Evolutionary conservation across 1,284 basidiomycete species (phyloP), one percentile per base, ranked within the genome.

Genomic region (Ceratobasidium sp.): DNA sequence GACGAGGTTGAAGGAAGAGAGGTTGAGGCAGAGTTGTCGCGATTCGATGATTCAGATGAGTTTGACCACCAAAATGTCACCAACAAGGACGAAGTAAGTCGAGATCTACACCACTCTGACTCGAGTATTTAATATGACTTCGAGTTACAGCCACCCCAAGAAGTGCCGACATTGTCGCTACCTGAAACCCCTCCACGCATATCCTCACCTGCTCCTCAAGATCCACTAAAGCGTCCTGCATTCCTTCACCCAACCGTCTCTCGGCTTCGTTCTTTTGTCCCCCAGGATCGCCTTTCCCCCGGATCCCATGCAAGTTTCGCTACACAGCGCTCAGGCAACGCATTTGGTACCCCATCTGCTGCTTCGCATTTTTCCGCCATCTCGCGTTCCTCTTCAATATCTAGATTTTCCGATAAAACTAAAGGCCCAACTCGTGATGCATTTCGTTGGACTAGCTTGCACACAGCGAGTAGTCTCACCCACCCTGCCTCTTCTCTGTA

Each of bases 181-280:
- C 52, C 38, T 73, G 59, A 78, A 78, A 46, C 78, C 77, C 44
- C 62, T 78, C 62, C 80, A 57, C 66, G 55, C 70, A 50, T 30
- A 64, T 30, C 50, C 41, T 44, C 74, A 20, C 46, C 59, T 52
- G 16, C 75, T 35, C 55, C 73, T 60, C 82, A 83, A 12, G 79
- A 80, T 50, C 81, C 27, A 82, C 82, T 16, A 81, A 83, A 14
- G 82, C 85, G 20, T 85, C 86, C 71, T 81, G 86, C 89, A 6
- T 91, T 91, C 82, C 82, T 93, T 79, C 93, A 95, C 82, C 94
- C 94, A 0, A 91, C 89, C 35, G 90, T 96, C 8, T 97, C 95
- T 16, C 90, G 95, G 27, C 88, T 97, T 57, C 93, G 95, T 50
- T 94, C 93, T 1, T 89, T 87, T 79, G 88, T 88, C 12, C 89